Conservation (phyloP, 2,329 filamentous ascomycete species). For the Sclerotiophoma versabilis region DNA sequence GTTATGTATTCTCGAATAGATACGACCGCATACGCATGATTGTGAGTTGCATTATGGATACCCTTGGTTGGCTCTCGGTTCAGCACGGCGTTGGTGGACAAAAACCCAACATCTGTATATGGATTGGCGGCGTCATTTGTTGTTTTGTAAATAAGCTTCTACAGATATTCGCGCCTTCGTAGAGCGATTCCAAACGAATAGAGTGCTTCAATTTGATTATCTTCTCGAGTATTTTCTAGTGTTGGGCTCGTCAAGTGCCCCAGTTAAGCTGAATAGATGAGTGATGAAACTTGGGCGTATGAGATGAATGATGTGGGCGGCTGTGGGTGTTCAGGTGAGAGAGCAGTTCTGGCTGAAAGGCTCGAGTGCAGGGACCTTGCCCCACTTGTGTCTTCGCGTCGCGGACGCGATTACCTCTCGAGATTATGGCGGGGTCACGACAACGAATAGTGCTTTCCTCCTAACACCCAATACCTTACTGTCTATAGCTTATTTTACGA, state of each 20-base stretch:
- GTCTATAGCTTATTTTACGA: background rate
- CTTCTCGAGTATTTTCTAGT: background rate
- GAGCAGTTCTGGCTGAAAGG: constrained; percentile 15
- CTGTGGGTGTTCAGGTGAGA: background rate
- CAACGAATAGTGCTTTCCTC: constrained; percentile 5
- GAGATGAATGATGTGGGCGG: constrained; percentile 3
- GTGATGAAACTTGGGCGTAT: background rate
- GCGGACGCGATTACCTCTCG: constrained; percentile 24
- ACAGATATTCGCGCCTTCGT: background rate
- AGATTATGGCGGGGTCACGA: constrained; percentile 8
- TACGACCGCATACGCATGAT: constrained; percentile 14
- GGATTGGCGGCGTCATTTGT: constrained; percentile 10
- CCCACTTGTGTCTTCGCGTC: constrained; percentile 23
- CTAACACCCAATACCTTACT: background rate
- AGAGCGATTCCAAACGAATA: background rate
- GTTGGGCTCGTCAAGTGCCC: too few species aligned
- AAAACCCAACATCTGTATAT: background rate
- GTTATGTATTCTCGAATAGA: constrained; percentile 3
- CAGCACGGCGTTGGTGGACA: constrained; percentile 17
- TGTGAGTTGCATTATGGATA: constrained; percentile 9
- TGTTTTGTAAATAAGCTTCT: background rate
- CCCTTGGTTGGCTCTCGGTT: constrained; percentile 7
- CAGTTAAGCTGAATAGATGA: background rate
- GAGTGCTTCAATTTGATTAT: background rate
- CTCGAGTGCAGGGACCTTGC: constrained; percentile 25